Base-by-base conservation (phyloP, 495 filamentous ascomycete species). In the Margaritispora aquatica region DNA sequence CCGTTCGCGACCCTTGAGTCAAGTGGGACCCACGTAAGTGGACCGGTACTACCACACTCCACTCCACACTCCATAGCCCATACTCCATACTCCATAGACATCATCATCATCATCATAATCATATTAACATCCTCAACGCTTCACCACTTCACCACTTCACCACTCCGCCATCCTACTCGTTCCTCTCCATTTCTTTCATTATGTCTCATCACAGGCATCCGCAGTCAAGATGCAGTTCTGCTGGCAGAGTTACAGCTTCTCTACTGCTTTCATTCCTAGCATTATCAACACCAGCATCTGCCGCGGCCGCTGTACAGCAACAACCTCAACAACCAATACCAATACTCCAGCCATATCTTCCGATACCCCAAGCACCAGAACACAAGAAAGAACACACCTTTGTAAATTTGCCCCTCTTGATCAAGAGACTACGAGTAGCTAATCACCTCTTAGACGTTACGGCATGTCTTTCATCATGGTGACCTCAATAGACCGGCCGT, bases 381-480 rank as follows among this genome's bases (percentile, higher is more conserved):
- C 70, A 73, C 65, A 69, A 75, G 60, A 74, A 75, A 69, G 67
- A 73, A 51, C 58, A 63, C 63, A 11, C 59, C 34, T 62, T 68
- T 44, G 48, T 60, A 47, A 9, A 58, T 41, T n/a, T 21, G 11
- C n/a, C 9, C n/a, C n/a, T n/a, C n/a, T n/a, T n/a, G n/a, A n/a
- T n/a, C n/a, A n/a, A n/a, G n/a, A n/a, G n/a, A n/a, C n/a, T n/a
- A n/a, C 7, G 17, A 44, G 49, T 41, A n/a, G n/a, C n/a, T n/a
- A n/a, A n/a, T n/a, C n/a, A n/a, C n/a, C n/a, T 50, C 27, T 54
- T 71, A 94, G 87, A 88, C 82, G 7, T 78, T 98, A 60, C 86
- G 88, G 61, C 94, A 97, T 72, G 84, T 97, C 55, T 91, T 90
- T 73, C 91, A 94, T 66, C 93, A 96, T 69, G 94, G 91, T 5